Percentiles rank a stretch among this genome's conserved stretches.
These are phyloP conservation scores for Plasmodium blacklocki DNA, from an alignment of 169 alveolate species.

Conservation along the genomic window DNA sequence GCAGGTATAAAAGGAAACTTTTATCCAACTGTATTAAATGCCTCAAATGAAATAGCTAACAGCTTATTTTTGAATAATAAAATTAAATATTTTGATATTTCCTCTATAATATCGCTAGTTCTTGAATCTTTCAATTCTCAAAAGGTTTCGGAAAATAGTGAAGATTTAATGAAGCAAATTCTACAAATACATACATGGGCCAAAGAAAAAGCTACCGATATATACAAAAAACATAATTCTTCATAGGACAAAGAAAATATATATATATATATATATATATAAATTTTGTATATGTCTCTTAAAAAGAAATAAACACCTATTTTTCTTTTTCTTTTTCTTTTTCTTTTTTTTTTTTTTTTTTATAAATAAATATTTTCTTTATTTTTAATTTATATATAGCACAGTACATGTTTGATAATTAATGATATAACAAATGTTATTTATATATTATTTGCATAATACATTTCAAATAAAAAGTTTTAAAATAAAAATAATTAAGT, in stretches of 20 bases:
- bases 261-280: background rate
- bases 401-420: no score
- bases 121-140: conserved; percentile 57
- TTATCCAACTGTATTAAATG: conserved; percentile 89
- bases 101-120: conserved; percentile 74
- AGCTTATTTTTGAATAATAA: conserved; percentile 79
- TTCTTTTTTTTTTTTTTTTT: no score
- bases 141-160: conserved; percentile 19
- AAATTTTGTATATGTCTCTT: no score
- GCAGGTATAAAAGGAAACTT: conserved; percentile 89
- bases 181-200: conserved; percentile 39
- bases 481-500: no score
- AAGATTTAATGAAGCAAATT: conserved; percentile 62
- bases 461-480: no score
- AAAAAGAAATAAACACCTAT: no score
- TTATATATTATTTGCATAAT: no score
- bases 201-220: conserved; percentile 27
- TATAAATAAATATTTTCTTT: no score
- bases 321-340: no score
- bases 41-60: conserved; percentile 90
- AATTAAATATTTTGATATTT: conserved; percentile 79
- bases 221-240: background rate
- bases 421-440: no score
- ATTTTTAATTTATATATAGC: no score
- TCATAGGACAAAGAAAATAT: background rate